Base-by-base conservation (phyloP, 805 yeast species). In the Candida maris region DNA sequence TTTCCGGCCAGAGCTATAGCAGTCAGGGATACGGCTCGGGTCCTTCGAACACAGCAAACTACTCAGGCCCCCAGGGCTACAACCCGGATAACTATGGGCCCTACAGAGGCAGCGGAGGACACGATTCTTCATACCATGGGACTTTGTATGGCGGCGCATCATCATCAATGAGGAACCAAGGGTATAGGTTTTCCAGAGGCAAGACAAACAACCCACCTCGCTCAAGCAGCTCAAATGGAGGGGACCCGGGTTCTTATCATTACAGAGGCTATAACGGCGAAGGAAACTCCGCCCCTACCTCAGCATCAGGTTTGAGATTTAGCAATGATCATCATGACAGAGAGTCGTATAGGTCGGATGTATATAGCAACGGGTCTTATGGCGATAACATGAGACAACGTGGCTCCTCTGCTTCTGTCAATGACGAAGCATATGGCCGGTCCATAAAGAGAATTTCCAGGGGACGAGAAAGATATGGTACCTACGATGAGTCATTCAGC, bases 121-220 rank as follows among this genome's bases (percentile, higher is more conserved):
- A 45, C 19, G 46, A 44, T 17, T 18, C 37, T 12, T 22, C 35
- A 3, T 44, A 44, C 31, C 30, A 34, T 8, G 36, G 49, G 31
- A 39, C 34, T 25, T 32, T 42, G 4, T 44, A 37, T 20, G 38
- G 41, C 9, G 46, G 40, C 10, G 20, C 34, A 8, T 38, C 38
- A 9, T 19, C 35, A 7, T 41, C 38, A 8, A 37, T 51, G 30
- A 32, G 53, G 31, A 37, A 34, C 7, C 28, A 32, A 25, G 46
- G 51, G 19, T 48, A 38, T 32, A 39, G 56, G 6, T 40, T 47
- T 8, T 42, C 44, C 17, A 38, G 50, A 35, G 49, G 49, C 4
- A 39, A 45, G 13, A 23, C 32, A 1, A 30, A 27, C 4, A 26
- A 20, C 24, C 20, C 39, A 15, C 25, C 37, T 4, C 35, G 38